phyloP scores from a whole-genome alignment of 1,284 basidiomycete genomes.

The Malassezia psittaci region DNA sequence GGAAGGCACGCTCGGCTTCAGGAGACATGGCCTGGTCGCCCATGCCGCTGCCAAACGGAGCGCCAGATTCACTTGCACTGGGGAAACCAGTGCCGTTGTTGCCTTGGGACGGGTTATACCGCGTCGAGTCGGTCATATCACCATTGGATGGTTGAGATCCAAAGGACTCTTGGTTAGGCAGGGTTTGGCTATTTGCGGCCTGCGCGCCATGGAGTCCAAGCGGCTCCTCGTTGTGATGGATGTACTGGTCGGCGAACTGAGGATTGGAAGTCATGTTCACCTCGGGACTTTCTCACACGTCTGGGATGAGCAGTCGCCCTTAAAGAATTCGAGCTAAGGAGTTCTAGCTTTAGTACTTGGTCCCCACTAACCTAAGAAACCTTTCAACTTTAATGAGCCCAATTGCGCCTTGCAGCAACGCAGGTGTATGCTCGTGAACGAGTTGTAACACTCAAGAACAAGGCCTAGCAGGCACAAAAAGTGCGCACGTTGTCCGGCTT shows the following conservation, averaged over 20 bases:
- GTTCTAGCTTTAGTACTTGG: neutral
- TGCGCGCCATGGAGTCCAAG: conserved; percentile 4
- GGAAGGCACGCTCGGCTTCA: conserved; percentile 21
- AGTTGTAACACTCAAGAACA: too few relatives aligned
- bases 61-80: neutral
- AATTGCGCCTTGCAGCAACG: neutral
- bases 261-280: conserved; percentile 8
- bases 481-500: conserved; percentile 1
- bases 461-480: neutral
- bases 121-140: conserved; percentile 8
- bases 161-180: neutral
- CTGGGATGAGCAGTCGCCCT: neutral
- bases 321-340: neutral
- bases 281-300: neutral
- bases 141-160: neutral
- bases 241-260: conserved; percentile 10
- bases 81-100: neutral
- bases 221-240: conserved; percentile 12
- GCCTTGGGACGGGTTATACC: conserved; percentile 1
- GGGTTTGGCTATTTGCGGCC: neutral
- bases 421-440: neutral
- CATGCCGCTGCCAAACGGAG: neutral
- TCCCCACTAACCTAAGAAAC: neutral
- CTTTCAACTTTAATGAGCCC: neutral
- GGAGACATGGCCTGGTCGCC: neutral